A percentile compares a stretch with the other conserved stretches of the same genome.
phyloP scores from a whole-genome alignment of 139 green algal genomes.

The Mesostigma viride region DNA sequence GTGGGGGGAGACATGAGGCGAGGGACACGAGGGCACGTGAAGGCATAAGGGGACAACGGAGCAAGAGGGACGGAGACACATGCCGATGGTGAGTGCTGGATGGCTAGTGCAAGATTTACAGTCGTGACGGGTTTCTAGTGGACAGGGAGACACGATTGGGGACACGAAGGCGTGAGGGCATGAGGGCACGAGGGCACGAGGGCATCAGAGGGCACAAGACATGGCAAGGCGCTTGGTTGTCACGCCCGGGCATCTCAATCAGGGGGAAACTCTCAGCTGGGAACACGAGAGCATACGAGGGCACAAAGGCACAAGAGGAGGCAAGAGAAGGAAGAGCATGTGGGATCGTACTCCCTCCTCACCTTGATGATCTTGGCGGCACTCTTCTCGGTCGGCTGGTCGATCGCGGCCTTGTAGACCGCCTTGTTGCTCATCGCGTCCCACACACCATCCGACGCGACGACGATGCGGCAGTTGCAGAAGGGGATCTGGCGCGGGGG shows the following conservation, averaged over 20 bases:
- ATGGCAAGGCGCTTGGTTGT: too few relatives aligned
- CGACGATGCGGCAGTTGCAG: conserved; percentile 56
- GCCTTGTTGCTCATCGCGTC: conserved; percentile 46
- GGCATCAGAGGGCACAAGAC: too few relatives aligned
- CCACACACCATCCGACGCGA: conserved; percentile 76
- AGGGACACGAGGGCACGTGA: background rate
- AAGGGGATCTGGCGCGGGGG: background rate
- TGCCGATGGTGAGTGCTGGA: too few relatives aligned
- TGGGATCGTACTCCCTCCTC: too few relatives aligned
- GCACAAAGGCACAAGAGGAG: background rate
- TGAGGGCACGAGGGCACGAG: too few relatives aligned
- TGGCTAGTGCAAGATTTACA: too few relatives aligned
- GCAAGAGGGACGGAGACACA: background rate
- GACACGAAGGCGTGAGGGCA: too few relatives aligned
- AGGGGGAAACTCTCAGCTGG: too few relatives aligned
- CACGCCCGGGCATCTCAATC: too few relatives aligned
- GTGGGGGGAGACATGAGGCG: background rate
- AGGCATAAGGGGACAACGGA: background rate
- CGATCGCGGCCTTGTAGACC: background rate
- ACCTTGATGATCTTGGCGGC: conserved; percentile 1
- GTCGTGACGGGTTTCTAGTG: too few relatives aligned
- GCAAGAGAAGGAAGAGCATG: background rate
- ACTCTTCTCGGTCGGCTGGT: background rate
- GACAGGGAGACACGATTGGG: too few relatives aligned
- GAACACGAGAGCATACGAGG: background rate